These are phyloP conservation scores for Xylaria arbuscula DNA, from an alignment of 2,329 filamentous ascomycete species.

Conservation along the genomic window DNA sequence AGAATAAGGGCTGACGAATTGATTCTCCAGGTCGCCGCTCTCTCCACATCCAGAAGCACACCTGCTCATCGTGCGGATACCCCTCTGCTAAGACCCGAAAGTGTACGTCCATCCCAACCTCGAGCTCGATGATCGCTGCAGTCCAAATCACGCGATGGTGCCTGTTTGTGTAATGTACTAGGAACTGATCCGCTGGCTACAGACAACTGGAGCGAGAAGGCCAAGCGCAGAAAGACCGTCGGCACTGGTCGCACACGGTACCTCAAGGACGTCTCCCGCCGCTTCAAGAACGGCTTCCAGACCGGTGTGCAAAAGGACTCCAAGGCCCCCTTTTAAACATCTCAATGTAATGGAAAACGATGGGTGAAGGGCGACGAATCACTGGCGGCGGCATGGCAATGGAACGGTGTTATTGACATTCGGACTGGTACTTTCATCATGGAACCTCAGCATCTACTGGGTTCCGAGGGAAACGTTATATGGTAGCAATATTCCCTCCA, in stretches of 20 bases:
- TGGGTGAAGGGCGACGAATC: constrained; percentile 50
- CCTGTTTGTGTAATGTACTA: neutral
- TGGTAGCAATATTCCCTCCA: constrained; percentile 47
- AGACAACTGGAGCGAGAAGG: constrained; percentile 99
- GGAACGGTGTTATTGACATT: constrained; percentile 51
- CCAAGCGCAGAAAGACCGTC: constrained; percentile 99
- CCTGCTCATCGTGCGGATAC: constrained; percentile 95
- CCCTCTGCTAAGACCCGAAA: constrained; percentile 96
- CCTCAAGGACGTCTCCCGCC: constrained; percentile 90
- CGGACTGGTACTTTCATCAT: constrained; percentile 50
- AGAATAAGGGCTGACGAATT: constrained; percentile 21
- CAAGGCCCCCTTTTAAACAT: constrained; percentile 64
- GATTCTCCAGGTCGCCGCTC: constrained; percentile 83
- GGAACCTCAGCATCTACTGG: constrained; percentile 46
- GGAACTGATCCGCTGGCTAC: constrained; percentile 44
- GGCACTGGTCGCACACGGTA: constrained; percentile 96
- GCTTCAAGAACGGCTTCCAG: constrained; percentile 99
- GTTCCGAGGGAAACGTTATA: constrained; percentile 48
- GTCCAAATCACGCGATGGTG: constrained; percentile 10
- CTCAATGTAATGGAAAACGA: constrained; percentile 45
- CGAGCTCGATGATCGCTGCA: constrained; percentile 38
- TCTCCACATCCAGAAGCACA: constrained; percentile 99
- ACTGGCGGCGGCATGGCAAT: constrained; percentile 51
- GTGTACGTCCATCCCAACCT: constrained; percentile 73
- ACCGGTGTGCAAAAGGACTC: constrained; percentile 81